phyloP scores from a whole-genome alignment of 1,284 basidiomycete genomes.

The Pterulicium gracile region DNA sequence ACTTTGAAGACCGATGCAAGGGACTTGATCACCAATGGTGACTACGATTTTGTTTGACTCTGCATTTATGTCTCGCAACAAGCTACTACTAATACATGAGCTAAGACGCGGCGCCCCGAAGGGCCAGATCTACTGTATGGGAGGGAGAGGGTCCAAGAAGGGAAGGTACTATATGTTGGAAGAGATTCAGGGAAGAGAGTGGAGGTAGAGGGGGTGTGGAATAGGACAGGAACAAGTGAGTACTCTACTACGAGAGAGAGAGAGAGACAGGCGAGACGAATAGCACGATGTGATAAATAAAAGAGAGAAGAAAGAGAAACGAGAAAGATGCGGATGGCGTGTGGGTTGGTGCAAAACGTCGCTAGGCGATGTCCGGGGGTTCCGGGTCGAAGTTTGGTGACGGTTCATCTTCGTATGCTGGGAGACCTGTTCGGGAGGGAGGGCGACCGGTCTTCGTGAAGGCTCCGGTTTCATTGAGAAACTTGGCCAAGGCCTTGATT shows the following conservation, averaged over 20 bases:
- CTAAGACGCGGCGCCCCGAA: neutral
- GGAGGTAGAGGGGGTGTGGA: neutral
- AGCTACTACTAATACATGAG: neutral
- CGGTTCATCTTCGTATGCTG: neutral
- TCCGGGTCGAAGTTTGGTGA: neutral
- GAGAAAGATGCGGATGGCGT: neutral
- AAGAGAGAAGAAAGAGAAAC: neutral
- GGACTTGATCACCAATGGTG: no score
- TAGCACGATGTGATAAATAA: neutral
- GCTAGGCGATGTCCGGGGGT: neutral
- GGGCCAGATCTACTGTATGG: neutral
- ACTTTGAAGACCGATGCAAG: no score
- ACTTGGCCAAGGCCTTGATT: slow-evolving; percentile 15
- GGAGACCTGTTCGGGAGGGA: neutral
- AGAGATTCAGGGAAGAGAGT: no score
- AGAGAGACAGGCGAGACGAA: no score
- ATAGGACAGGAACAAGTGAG: neutral
- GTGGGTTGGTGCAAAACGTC: neutral
- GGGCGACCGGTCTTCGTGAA: slow-evolving; percentile 15
- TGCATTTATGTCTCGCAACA: neutral
- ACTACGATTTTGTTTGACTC: no score
- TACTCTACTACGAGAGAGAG: neutral
- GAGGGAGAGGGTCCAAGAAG: neutral
- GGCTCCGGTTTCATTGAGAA: slow-evolving; percentile 16
- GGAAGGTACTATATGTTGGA: no score